These are phyloP conservation scores for Aspergillus glaucus DNA, from an alignment of 2,329 filamentous ascomycete genomes.

Conservation along the genomic window DNA sequence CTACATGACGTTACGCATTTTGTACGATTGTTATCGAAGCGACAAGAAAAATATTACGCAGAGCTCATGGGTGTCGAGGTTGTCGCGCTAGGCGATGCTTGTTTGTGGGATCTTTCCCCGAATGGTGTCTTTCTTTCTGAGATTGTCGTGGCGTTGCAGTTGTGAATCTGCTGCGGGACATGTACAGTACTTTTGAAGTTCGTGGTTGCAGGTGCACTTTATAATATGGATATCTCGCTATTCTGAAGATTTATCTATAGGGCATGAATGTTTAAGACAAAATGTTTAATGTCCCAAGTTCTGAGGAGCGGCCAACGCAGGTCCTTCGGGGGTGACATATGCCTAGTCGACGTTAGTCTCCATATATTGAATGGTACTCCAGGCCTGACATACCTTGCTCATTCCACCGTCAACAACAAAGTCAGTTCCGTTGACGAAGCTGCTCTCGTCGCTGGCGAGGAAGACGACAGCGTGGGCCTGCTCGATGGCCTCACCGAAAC, in stretches of 20 bases:
- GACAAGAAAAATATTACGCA: no score
- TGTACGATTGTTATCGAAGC: no score
- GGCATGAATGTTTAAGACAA: background rate
- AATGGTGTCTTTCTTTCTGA: no score
- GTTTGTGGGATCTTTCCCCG: no score
- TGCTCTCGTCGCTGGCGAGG: constrained; percentile 78
- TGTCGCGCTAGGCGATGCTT: no score
- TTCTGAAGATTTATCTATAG: background rate
- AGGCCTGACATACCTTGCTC: constrained; percentile 48
- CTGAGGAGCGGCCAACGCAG: constrained; percentile 48
- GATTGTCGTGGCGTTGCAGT: no score
- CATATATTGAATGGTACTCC: no score
- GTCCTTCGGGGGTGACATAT: constrained; percentile 62
- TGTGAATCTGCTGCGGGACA: no score
- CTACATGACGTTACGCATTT: no score
- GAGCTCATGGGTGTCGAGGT: no score
- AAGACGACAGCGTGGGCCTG: constrained; percentile 87
- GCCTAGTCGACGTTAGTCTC: constrained; percentile 40
- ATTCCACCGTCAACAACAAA: constrained; percentile 95
- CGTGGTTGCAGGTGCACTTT: no score
- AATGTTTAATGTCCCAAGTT: constrained; percentile 35
- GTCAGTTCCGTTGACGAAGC: constrained; percentile 84
- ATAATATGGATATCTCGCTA: background rate
- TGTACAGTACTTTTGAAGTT: no score
- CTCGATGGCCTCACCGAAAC: constrained; percentile 90